Conservation (phyloP, 1,139 yeast species). For the Protomyces lactucae-debilis region DNA sequence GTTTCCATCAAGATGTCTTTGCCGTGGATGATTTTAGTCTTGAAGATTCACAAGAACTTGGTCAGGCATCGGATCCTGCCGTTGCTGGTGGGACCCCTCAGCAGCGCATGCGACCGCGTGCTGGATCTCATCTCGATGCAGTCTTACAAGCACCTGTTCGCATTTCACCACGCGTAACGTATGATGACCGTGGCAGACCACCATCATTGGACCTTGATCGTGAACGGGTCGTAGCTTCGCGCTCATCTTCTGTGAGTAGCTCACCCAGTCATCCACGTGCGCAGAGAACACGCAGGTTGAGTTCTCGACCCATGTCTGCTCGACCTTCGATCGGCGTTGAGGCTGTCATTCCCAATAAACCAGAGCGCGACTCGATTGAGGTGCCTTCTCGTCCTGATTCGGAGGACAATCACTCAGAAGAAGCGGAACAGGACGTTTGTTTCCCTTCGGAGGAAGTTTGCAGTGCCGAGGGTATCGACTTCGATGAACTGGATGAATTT, state of each 20-base stretch:
- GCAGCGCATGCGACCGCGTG: slow-evolving; percentile 7
- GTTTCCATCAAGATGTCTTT: neutral
- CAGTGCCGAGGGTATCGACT: slow-evolving; percentile 40
- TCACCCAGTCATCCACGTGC: slow-evolving; percentile 8
- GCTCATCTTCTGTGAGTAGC: neutral
- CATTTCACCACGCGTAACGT: slow-evolving; percentile 12
- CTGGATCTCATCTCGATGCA: slow-evolving; percentile 19
- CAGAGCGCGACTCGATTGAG: slow-evolving; percentile 13
- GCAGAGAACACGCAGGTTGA: slow-evolving; percentile 8
- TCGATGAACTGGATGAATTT: slow-evolving; percentile 42
- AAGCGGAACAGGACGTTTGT: slow-evolving; percentile 96
- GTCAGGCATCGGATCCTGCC: neutral
- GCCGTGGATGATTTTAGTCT: slow-evolving; percentile 22
- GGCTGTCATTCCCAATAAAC: neutral
- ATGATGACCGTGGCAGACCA: slow-evolving; percentile 12
- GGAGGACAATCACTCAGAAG: slow-evolving; percentile 37
- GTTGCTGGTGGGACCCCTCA: neutral
- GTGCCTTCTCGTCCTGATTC: slow-evolving; percentile 24
- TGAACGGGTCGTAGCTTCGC: neutral
- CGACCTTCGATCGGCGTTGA: neutral
- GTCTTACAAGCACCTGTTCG: slow-evolving; percentile 14
- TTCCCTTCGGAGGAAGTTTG: slow-evolving; percentile 69
- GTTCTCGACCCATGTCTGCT: slow-evolving; percentile 10
- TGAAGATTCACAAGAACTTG: slow-evolving; percentile 17
- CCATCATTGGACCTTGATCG: slow-evolving; percentile 13